Conservation (phyloP, 106 monocot species). For the Posidonia australis region DNA sequence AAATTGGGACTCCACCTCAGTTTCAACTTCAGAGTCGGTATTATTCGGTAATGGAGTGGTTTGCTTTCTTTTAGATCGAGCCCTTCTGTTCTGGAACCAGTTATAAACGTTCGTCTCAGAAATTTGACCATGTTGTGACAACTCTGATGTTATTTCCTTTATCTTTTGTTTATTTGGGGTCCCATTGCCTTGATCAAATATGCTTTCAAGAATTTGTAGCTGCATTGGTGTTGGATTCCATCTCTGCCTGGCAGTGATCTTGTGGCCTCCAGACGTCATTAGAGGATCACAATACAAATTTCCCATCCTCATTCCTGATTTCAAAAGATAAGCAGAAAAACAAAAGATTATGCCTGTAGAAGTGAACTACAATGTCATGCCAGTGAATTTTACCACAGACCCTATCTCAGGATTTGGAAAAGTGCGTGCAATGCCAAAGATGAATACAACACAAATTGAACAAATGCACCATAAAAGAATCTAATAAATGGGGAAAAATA, state of each 20-base stretch:
- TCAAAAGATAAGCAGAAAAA: background rate
- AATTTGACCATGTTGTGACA: constrained; percentile 24
- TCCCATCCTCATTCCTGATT: constrained; percentile 31
- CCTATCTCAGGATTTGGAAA: too few species aligned
- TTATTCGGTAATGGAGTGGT: background rate
- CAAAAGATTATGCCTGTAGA: too few species aligned
- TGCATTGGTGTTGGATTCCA: constrained; percentile 27
- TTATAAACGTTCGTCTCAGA: constrained; percentile 24
- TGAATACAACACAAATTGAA: too few species aligned
- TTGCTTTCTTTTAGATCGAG: constrained; percentile 20
- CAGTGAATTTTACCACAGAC: too few species aligned
- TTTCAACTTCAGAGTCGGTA: constrained; percentile 3
- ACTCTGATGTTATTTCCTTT: constrained; percentile 16
- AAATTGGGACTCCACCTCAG: constrained; percentile 3
- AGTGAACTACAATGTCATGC: too few species aligned
- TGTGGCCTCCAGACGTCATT: constrained; percentile 21
- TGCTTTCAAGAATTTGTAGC: constrained; percentile 18
- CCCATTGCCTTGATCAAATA: constrained; percentile 17
- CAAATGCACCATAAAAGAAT: too few species aligned
- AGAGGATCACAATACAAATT: constrained; percentile 37
- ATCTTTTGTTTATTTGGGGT: constrained; percentile 26
- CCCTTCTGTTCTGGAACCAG: constrained; percentile 28
- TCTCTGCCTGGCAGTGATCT: constrained; percentile 39
- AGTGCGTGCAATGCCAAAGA: too few species aligned
- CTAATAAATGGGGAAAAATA: too few species aligned